phyloP scores from a whole-genome alignment of 306 rosid species.

The Glycine soja region DNA sequence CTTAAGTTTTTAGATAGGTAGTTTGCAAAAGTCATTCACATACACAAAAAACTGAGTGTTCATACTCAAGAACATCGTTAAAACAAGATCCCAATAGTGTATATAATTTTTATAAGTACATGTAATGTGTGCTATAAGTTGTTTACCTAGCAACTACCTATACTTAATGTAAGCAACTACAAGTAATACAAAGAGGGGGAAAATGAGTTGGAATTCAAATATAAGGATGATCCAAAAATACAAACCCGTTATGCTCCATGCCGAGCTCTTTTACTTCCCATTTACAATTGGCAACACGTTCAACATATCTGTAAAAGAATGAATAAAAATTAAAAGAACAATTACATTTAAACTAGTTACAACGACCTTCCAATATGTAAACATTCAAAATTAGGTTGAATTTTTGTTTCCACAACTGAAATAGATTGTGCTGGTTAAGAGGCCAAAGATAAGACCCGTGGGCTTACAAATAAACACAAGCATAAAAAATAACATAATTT shows the following conservation, averaged over 20 bases:
- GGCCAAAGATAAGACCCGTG: constrained; percentile 3
- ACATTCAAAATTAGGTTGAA: constrained; percentile 1
- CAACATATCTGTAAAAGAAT: constrained; percentile 76
- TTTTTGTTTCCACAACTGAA: constrained; percentile 13
- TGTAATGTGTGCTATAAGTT: background rate
- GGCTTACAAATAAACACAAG: constrained; percentile 14
- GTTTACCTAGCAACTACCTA: constrained; percentile 30
- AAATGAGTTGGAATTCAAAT: constrained; percentile 29
- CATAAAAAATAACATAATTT: constrained; percentile 31
- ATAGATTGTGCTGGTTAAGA: constrained; percentile 18
- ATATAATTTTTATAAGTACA: constrained; percentile 2
- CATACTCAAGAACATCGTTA: constrained; percentile 21
- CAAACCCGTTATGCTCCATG: constrained; percentile 96
- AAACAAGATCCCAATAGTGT: constrained; percentile 16
- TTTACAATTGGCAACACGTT: constrained; percentile 86
- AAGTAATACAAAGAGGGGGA: constrained; percentile 35
- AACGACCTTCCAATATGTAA: constrained; percentile 9
- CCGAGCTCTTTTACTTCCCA: constrained; percentile 99
- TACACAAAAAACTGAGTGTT: constrained; percentile 4
- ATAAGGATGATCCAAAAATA: constrained; percentile 46
- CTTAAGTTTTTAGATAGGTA: background rate
- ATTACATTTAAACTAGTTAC: constrained; percentile 1
- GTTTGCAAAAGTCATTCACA: constrained; percentile 17
- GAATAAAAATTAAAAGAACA: constrained; percentile 33
- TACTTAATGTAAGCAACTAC: background rate